Evolutionary conservation across 2,329 filamentous ascomycete species (phyloP), one percentile per base, ranked within the genome.

Genomic region (Cryphonectria radicalis): DNA sequence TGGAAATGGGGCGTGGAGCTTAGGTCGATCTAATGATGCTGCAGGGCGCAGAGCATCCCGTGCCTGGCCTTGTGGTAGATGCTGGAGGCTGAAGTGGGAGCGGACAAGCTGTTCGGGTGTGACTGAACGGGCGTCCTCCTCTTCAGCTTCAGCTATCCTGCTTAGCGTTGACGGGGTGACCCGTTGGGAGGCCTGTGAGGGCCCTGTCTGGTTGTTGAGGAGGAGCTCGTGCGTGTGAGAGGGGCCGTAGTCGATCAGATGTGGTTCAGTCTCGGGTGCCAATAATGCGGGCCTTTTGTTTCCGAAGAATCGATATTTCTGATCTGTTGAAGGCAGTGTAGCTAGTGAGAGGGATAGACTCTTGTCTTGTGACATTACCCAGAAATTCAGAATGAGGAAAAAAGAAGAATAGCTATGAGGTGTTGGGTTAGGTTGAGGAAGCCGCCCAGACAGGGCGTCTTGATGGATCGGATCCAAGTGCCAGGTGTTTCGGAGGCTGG

Each of bases 201-300:
- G 50, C 6, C 17, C 40, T 63, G 5, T 62, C 28, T 37, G 62
- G 42, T 10, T 28, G 10, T 7, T 17, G 17, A 19, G 53, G 3
- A 40, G 8, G 42, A 63, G 5, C 17, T 14, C 25, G 17, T 10
- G 57, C 40, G 25, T 19, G n/a, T 43, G 55, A 22, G 19, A 55
- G 7, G 2, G 28, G 17, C 40, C 25, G 55, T 60, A 25, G 11
- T 32, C 40, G n/a, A 37, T 25, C 13, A 14, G 42, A 46, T 43
- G 22, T 57, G 64, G 37, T 53, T 65, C 32, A 22, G 68, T 42
- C 55, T 68, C 10, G 66, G n/a, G 57, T 60, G 32, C 64, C 57
- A 35, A 63, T 14, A 46, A 28, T 11, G 17, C 43, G 25, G 35
- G 11, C n/a, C 17, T 28, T 14, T 35, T 17, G 14, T 66, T 46